Evolutionary conservation across 441 rosid genomes (phyloP), one percentile per base, ranked within the genome.

Genomic region (Breynia disticha): DNA sequence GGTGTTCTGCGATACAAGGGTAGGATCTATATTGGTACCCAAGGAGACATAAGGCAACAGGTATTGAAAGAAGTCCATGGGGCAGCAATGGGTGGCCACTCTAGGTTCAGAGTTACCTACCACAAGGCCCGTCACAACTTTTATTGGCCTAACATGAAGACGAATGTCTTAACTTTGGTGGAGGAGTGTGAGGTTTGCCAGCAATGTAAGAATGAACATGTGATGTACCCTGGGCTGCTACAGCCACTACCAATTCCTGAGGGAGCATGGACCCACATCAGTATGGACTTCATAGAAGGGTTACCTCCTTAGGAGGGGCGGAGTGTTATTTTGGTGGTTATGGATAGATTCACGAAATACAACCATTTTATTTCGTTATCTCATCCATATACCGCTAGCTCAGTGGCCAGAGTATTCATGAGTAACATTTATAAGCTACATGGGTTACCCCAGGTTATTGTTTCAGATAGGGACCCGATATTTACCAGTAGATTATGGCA

Each of bases 21-120:
- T 0, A 28, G 35, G 3, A 3, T 28, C 8, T 5, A 4, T 0
- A 28, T 28, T n/a, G n/a, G n/a, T n/a, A n/a, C n/a, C n/a, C n/a
- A n/a, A 28, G 35, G 35, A 28, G 8, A 28, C 7, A 16, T 4
- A 4, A 15, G 7, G n/a, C 4, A 19, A 3, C 8, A 0, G 0
- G 0, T 41, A 8, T 1, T 41, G 19, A 1, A 9, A 19, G 0
- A 5, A 1, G 0, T 16, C 0, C 20, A 19, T 39, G 4, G 9
- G 2, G 22, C 44, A 2, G 1, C 16, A 0, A 0, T 20, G 0
- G 28, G 19, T 0, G 18, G 46, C 2, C 41, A 20, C 16, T 11
- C 12, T 2, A 3, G 16, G 0, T 14, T 19, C 1, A 0, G 15
- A 0, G 37, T 3, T 2, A 20, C n/a, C 0, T 41, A 10, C 0